Evolutionary conservation across 768 basidiomycete species (phyloP), one percentile per base, ranked within the genome.

Genomic region (Tylopilus sp.): DNA sequence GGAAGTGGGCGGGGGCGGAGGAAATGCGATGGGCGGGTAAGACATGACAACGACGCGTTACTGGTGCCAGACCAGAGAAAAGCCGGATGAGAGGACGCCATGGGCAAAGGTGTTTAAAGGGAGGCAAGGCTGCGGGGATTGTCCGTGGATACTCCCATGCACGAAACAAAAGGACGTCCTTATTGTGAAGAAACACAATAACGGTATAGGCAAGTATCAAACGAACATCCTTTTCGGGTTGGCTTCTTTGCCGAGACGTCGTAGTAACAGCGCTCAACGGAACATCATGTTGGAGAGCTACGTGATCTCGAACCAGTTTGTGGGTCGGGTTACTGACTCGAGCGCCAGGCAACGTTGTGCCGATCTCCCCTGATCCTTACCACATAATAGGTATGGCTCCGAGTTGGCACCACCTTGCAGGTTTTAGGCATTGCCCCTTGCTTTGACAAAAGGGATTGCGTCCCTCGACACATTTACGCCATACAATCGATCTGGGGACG

Each of bases 1-100:
- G 16, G 73, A 78, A 22, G 85, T 87, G 0, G 83, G 82, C 4
- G 84, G 84, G 16, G 78, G 78, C 38, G 50, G 55, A 29, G 64
- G 56, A 30, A 46, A 54, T 40, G 45, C 9, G 26, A 29, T 10
- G n/a, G 28, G 28, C 2, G 41, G 14, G 4, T 17, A 37, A 42
- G 48, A 41, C 29, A 53, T 52, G 42, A n/a, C 54, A 54, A 30
- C 36, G 30, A 34, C 26, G 45, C n/a, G 45, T 1, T n/a, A 46
- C 51, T 61, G 68, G 66, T 68, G 31, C 66, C 66, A 59, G 66
- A 65, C 65, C 66, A 65, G 59, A 2, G 48, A 17, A 30, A 12
- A 10, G 25, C 24, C 14, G 16, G 40, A 41, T 30, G 43, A 12
- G 19, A 31, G 7, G 9, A 16, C 13, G 22, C 24, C 40, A 41